Evolutionary conservation across 1,139 yeast species (phyloP), one percentile per base, ranked within the genome.

Genomic region (Tardiomyces blankii): DNA sequence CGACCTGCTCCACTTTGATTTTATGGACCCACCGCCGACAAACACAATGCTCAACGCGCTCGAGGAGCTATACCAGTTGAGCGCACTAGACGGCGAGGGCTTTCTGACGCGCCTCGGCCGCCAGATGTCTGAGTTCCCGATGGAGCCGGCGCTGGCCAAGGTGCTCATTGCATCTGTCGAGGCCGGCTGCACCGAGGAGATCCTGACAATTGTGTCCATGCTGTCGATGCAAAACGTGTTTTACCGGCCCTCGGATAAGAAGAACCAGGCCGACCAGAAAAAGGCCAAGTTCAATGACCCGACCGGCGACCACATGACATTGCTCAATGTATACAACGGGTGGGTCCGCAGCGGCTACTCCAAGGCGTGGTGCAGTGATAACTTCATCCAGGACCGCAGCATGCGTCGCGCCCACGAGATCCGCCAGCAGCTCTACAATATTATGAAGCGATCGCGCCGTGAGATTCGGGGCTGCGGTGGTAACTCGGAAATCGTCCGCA

Each of bases 1-100:
- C 48, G 93, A 89, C 61, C 64, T 89, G 43, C 54, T 86, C 35
- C 71, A 75, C 48, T 89, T 89, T 65, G 95, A 86, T 44, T 89
- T 89, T 56, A 86, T 89, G 95, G 99, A 91, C 59, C 89, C 94
- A 8, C 99, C 99, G 0, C 83, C 93, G 1, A 73, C 75, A 16
- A 78, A 76, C 46, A 74, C 95, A 0, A 74, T 91, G 74, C 60
- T 83, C 42, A 72, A 79, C 12, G 96, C 98, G 0, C 65, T 91
- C 44, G 89, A 85, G 54, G 96, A 89, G 53, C 69, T 93, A 40
- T 91, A 80, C 59, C 82, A 84, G 39, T 67, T 93, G 40, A 80
- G 82, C 25, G 96, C 97, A 0, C 67, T 93, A 41, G 94, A 88
- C 59, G 83, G 80, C 38, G 76, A 78, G 18, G 96, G 97, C 0